Evolutionary conservation across 495 filamentous ascomycete species (phyloP), one percentile per base, ranked within the genome.

Genomic region (Peziza echinospora): DNA sequence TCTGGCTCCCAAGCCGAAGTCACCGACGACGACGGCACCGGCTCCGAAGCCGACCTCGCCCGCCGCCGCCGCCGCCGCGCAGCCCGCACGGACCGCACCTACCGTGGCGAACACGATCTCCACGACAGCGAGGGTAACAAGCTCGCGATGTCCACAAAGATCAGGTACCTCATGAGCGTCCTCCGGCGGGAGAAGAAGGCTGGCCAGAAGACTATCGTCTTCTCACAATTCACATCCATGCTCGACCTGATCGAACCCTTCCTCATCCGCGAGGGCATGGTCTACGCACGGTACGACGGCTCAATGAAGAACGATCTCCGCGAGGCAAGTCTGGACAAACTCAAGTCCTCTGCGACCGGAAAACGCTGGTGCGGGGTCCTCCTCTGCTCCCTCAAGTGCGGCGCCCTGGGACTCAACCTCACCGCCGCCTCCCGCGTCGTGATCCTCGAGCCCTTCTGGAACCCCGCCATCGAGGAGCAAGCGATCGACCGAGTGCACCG

Each of bases 221-320:
- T 97, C 64, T 92, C 84, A 2, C 82, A 94, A 55, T 93, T 92
- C 62, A 67, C 65, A 17, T 84, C 82, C 2, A 92, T 91, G 81
- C 72, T 93, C 28, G 82, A 97, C 65, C 78, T 94, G 21, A 75
- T 96, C 53, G 84, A 96, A 60, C 89, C 89, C 13, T 93, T 94
- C 67, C 66, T 97, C 23, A 67, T 71, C 17, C 64, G 71, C 24
- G 74, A 80, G 19, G 74, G 74, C 22, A 75, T 91, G 53, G 71
- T 67, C 49, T 87, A 77, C 58, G 80, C 82, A 6, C 77, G 89
- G 6, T 97, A 97, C 67, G 89, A 97, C 62, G 89, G 89, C 49
- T 77, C 75, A 53, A 97, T 97, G 89, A 71, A 77, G 56, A 93
- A 93, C 64, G 86, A 94, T 59, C 72, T 71, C 48, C 84, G 89